Evolutionary conservation across 148 eudicot genomes (phyloP).

Genomic region (Rhododendron mucronatum): DNA sequence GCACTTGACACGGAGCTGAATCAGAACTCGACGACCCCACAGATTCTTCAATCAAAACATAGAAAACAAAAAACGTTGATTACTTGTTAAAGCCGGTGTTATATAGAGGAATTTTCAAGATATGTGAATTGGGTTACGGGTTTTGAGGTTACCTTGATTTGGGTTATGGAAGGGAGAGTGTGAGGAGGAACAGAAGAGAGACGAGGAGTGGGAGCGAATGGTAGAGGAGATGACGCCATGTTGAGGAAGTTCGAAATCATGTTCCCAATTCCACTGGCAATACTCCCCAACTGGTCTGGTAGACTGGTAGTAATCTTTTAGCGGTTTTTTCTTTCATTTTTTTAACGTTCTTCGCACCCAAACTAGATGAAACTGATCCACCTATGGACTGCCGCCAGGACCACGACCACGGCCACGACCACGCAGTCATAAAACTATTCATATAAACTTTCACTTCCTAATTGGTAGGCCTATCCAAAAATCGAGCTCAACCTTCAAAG

Average conservation of each 20-base stretch:
- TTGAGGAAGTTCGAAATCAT: conserved; percentile 20
- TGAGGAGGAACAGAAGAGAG: background rate
- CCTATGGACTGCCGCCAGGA: too few species aligned
- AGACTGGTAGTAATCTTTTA: background rate
- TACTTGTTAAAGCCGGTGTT: background rate
- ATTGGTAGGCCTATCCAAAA: too few species aligned
- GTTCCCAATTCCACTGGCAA: background rate
- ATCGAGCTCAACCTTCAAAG: too few species aligned
- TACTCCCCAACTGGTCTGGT: background rate
- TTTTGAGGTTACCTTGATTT: conserved; percentile 19
- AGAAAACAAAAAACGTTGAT: background rate
- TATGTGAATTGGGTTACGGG: background rate
- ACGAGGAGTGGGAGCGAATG: background rate
- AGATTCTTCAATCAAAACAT: conserved; percentile 11
- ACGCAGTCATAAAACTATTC: too few species aligned
- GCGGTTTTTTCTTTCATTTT: background rate
- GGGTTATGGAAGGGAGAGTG: conserved; percentile 14
- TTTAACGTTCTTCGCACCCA: too few species aligned
- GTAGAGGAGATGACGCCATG: conserved; percentile 20
- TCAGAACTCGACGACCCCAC: conserved; percentile 10
- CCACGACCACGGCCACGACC: too few species aligned
- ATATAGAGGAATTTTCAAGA: background rate
- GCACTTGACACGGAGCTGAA: conserved; percentile 34
- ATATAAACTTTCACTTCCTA: too few species aligned
- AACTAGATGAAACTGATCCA: too few species aligned